Evolutionary conservation across 371 early-diverging fungal species (phyloP), one percentile per base, ranked within the genome.

Genomic region (Mortierella polycephala): DNA sequence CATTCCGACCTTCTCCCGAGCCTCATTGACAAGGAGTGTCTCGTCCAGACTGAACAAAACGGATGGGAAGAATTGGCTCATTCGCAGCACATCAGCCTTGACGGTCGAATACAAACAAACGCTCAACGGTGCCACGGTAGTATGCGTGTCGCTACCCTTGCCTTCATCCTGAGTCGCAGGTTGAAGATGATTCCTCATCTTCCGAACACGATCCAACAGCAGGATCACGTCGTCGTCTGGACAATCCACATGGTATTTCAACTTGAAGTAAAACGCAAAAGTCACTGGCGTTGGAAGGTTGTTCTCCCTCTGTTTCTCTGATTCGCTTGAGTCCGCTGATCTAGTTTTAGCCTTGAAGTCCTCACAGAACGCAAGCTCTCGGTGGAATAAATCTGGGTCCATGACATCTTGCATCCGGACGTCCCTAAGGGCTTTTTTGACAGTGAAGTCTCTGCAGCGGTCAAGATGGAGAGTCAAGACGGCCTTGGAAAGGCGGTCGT

Each of bases 31-130:
- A 2, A 89, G 70, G 30, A 93, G 74, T 5, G 87, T 83, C 1
- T 90, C 83, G 52, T 93, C 93, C 16, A 95, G 60, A 13, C 93
- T 92, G 39, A 86, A 81, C 68, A 90, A 85, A 9, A 93, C 81
- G 7, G 94, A 90, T 0, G 94, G 93, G 6, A 92, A 60, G 57
- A 92, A 62, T 66, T 88, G 83, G 0, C 85, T 81, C 5, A 88
- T 76, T 9, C 86, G 84, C 52, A 87, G 82, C 0, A 91, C 83
- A 55, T 88, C 86, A 0, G 87, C 85, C 20, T 83, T 81, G 41
- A 93, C 67, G 12, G 89, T 82, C 42, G 86, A 41, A 1, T 42
- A 53, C 7, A 49, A 5, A 21, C 71, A 71, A 5, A 18, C 40
- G 30, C 64, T 59, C 41, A 67, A 44, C 0, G 93, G 91, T 7